These are phyloP conservation scores for Adansonia digitata DNA, from an alignment of 345 rosid species.

Conservation along the genomic window DNA sequence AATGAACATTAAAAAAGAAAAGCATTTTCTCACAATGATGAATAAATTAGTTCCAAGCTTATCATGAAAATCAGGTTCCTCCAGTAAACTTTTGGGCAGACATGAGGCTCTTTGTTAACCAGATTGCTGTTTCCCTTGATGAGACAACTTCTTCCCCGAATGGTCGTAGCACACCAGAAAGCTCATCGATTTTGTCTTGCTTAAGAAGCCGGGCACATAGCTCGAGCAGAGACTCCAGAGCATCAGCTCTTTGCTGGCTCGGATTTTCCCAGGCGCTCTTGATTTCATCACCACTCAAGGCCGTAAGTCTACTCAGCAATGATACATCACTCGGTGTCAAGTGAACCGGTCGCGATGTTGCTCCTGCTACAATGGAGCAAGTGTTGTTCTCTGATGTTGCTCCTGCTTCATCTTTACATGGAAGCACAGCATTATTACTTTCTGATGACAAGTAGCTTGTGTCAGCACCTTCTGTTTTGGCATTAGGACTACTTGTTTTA, in stretches of 20 bases:
- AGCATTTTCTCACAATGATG: conserved; percentile 5
- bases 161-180: conserved; percentile 81
- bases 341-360: conserved; percentile 25
- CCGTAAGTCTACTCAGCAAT: conserved; percentile 51
- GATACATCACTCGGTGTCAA: conserved; percentile 46
- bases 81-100: conserved; percentile 62
- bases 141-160: conserved; percentile 87
- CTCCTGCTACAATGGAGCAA: conserved; percentile 24
- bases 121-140: conserved; percentile 93
- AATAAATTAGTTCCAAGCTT: conserved; percentile 26
- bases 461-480: conserved; percentile 28
- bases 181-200: conserved; percentile 81
- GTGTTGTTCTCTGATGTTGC: conserved; percentile 22
- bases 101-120: conserved; percentile 92
- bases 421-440: conserved; percentile 22
- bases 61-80: conserved; percentile 33
- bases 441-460: conserved; percentile 24
- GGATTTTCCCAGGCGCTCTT: conserved; percentile 52
- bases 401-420: conserved; percentile 19
- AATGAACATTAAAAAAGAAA: not conserved
- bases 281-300: conserved; percentile 35
- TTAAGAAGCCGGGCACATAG: conserved; percentile 81
- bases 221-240: conserved; percentile 86
- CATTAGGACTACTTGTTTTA: conserved; percentile 24
- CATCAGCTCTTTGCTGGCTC: conserved; percentile 75